These are phyloP conservation scores for Cladosporium cucumerinum DNA, from an alignment of 2,329 filamentous ascomycete species.

Conservation along the genomic window DNA sequence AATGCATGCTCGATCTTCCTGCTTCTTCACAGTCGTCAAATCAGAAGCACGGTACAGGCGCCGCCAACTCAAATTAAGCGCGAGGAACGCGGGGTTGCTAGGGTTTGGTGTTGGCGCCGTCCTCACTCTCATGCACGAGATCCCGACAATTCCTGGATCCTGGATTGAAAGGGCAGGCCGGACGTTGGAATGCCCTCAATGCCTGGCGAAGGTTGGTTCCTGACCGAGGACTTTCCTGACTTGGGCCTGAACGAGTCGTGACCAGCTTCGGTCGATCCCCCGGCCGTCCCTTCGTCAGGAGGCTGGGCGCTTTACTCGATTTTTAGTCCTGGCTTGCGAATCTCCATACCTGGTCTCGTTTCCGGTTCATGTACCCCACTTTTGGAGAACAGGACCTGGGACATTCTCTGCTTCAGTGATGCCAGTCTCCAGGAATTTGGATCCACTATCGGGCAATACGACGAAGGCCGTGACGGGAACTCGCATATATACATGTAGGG, in stretches of 20 bases:
- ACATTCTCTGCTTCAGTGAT: background rate
- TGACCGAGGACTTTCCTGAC: background rate
- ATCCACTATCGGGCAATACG: too few relatives aligned
- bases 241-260: background rate
- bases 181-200: background rate
- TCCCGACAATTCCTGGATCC: conserved; percentile 1
- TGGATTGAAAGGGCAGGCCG: background rate
- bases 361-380: background rate
- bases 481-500: too few relatives aligned
- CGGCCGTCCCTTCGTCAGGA: background rate
- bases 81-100: too few relatives aligned
- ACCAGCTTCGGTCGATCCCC: background rate
- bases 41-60: too few relatives aligned
- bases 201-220: background rate
- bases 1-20: too few relatives aligned
- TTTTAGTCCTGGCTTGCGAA: background rate
- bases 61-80: too few relatives aligned
- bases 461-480: too few relatives aligned
- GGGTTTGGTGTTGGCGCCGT: background rate
- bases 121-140: background rate
- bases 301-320: background rate
- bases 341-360: background rate
- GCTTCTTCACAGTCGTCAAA: too few relatives aligned
- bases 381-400: background rate
- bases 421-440: too few relatives aligned